Percentiles rank a stretch among this genome's conserved stretches.
phyloP scores from a whole-genome alignment of 176 grass and related monocot species.

The Triticum monococcum region DNA sequence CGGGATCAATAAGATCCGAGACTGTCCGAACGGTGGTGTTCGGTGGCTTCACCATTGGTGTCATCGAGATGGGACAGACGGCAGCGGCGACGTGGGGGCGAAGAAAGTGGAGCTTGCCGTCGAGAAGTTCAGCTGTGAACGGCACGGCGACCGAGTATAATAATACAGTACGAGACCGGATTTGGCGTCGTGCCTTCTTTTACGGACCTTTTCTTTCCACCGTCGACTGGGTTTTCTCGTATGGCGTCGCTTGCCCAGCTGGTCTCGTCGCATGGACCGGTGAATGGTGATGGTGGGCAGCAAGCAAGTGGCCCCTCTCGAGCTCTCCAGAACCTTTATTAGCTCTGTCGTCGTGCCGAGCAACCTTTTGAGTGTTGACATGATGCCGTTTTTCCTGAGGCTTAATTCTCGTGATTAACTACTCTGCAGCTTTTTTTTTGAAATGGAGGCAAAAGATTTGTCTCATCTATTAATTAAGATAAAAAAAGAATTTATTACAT shows the following conservation, averaged over 20 bases:
- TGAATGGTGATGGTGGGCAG: background rate
- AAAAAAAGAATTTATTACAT: no score
- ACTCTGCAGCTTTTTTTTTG: no score
- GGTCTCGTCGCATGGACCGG: background rate
- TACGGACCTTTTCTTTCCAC: background rate
- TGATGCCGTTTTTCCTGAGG: background rate
- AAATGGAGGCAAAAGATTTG: no score
- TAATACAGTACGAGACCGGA: background rate
- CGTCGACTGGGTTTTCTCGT: background rate
- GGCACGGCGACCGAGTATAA: constrained; percentile 6
- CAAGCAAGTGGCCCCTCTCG: background rate
- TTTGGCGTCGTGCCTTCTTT: background rate
- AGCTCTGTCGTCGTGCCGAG: background rate
- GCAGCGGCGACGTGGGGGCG: constrained; percentile 29
- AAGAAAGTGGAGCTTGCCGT: background rate
- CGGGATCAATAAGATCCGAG: no score
- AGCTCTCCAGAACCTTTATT: background rate
- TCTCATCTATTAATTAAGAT: no score
- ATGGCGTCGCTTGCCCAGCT: background rate
- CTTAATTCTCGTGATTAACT: no score
- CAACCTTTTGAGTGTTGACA: background rate
- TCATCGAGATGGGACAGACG: background rate
- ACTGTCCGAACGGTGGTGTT: no score
- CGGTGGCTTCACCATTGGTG: no score
- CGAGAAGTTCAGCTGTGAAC: background rate